Evolutionary conservation across 148 eudicot genomes (phyloP).

Genomic region (Cornus suecica): DNA sequence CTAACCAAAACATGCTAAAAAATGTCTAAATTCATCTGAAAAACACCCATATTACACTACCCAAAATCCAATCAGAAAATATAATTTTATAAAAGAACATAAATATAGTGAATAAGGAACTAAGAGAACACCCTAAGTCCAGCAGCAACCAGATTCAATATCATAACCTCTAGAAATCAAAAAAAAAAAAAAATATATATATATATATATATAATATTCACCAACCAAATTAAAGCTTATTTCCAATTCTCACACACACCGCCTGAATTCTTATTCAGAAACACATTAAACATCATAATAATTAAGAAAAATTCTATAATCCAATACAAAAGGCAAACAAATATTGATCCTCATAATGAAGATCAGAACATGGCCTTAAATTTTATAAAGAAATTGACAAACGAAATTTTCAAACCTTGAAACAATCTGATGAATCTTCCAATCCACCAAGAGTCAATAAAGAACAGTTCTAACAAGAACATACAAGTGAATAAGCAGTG

Average conservation of each 20-base stretch:
- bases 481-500: background rate
- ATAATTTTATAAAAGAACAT: background rate
- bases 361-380: background rate
- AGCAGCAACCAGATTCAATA: background rate
- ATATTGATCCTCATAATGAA: background rate
- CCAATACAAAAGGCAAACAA: background rate
- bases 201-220: no score
- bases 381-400: background rate
- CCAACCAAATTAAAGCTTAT: background rate
- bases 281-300: background rate
- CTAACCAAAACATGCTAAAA: background rate
- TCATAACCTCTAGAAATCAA: background rate
- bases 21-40: background rate
- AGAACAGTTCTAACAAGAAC: background rate
- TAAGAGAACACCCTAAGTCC: background rate
- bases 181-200: background rate
- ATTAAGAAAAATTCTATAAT: background rate
- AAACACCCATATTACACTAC: background rate
- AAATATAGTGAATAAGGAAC: background rate
- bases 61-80: background rate
- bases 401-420: background rate
- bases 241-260: background rate
- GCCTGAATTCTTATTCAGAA: background rate
- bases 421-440: background rate
- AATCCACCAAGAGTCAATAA: background rate